Evolutionary conservation across 208 protist genomes (phyloP).

Genomic region (Crithidia brevicula): DNA sequence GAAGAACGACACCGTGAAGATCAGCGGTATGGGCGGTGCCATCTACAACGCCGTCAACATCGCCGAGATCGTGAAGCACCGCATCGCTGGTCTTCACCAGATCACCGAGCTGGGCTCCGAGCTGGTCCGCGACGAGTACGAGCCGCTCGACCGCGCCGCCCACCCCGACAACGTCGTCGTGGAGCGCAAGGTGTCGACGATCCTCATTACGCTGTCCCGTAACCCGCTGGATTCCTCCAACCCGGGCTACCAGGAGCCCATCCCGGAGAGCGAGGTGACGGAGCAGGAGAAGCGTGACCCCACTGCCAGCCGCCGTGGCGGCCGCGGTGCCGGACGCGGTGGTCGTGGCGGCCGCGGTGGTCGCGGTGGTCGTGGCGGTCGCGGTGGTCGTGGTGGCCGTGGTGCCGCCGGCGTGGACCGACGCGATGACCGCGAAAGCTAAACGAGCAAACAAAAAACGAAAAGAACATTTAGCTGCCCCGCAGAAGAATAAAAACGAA

Average conservation of each 20-base stretch:
- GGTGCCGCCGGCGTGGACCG: slow-evolving; percentile 38
- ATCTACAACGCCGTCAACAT: slow-evolving; percentile 94
- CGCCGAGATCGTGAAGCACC: slow-evolving; percentile 92
- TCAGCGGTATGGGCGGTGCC: slow-evolving; percentile 90
- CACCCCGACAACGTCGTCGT: slow-evolving; percentile 74
- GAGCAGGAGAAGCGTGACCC: slow-evolving; percentile 80
- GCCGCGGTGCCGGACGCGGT: slow-evolving; percentile 42
- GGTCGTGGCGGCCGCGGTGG: slow-evolving; percentile 43
- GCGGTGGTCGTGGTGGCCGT: slow-evolving; percentile 36
- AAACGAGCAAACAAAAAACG: slow-evolving; percentile 1
- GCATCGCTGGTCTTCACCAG: slow-evolving; percentile 91
- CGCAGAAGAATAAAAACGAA: neutral
- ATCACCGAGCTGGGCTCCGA: slow-evolving; percentile 87
- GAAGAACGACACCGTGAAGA: slow-evolving; percentile 87
- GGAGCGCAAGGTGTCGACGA: slow-evolving; percentile 88
- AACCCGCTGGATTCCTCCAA: slow-evolving; percentile 82
- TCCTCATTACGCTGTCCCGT: slow-evolving; percentile 91
- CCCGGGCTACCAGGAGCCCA: slow-evolving; percentile 91
- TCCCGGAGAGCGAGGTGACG: slow-evolving; percentile 87
- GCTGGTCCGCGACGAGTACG: slow-evolving; percentile 89
- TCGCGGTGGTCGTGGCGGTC: slow-evolving; percentile 34
- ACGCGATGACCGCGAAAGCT: slow-evolving; percentile 41
- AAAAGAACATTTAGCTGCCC: too few species aligned
- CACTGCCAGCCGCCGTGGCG: slow-evolving; percentile 34
- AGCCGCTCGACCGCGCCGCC: slow-evolving; percentile 76